Conservation (phyloP, 768 basidiomycete genomes). For the Paxillus ammoniavirescens region DNA sequence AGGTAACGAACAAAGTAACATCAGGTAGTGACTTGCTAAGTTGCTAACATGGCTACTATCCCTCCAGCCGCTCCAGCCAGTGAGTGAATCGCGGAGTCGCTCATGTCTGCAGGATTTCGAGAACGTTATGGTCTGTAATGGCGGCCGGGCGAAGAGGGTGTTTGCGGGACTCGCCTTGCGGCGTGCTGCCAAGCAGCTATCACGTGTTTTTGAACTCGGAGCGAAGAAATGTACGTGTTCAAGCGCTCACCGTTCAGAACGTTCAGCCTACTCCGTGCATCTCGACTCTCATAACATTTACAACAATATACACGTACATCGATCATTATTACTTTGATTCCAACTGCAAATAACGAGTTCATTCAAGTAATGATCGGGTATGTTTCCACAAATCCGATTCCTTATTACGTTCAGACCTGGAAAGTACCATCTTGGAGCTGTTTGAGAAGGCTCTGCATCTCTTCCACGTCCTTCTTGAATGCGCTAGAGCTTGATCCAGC, state of each 20-base stretch:
- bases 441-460: slow-evolving; percentile 60
- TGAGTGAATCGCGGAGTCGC: slow-evolving; percentile 83
- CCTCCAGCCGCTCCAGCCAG: slow-evolving; percentile 89
- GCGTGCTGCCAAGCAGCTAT: no score
- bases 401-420: slow-evolving; percentile 9
- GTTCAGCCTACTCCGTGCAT: background rate
- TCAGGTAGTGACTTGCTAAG: slow-evolving; percentile 55
- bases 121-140: no score
- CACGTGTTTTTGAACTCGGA: no score
- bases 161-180: background rate
- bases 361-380: background rate
- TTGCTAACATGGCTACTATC: slow-evolving; percentile 86
- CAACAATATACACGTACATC: background rate
- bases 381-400: background rate
- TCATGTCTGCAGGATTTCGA: slow-evolving; percentile 37
- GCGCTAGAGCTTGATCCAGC: slow-evolving; percentile 53
- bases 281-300: background rate
- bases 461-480: slow-evolving; percentile 67
- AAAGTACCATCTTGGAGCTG: slow-evolving; percentile 37
- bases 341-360: background rate
- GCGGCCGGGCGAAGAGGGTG: background rate
- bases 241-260: no score
- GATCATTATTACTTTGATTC: background rate
- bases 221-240: no score
- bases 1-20: background rate